These are phyloP conservation scores for Citrus trifoliata DNA, from an alignment of 345 rosid species.

Conservation along the genomic window DNA sequence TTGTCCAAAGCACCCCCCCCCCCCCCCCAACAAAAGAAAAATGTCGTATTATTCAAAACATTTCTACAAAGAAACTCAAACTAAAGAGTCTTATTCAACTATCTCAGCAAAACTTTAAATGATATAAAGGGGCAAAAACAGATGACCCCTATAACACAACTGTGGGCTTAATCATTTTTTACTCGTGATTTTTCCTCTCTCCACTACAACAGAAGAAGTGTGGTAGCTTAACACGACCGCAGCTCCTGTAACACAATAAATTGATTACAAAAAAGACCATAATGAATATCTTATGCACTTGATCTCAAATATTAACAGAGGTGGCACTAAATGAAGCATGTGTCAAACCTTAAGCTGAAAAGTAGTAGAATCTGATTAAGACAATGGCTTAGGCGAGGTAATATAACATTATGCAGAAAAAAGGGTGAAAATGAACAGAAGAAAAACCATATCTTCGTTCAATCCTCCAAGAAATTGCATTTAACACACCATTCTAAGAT, in stretches of 20 bases:
- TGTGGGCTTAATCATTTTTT: neutral
- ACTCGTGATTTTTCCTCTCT: conserved; percentile 33
- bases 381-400: neutral
- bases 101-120: neutral
- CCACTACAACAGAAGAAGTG: conserved; percentile 98
- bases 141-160: neutral
- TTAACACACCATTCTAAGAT: neutral
- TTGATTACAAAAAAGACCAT: neutral
- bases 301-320: neutral
- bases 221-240: conserved; percentile 85
- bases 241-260: conserved; percentile 49
- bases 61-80: neutral
- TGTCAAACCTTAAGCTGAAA: neutral
- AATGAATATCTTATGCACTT: too few species aligned
- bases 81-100: neutral
- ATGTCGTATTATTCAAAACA: neutral
- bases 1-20: neutral
- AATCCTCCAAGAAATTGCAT: neutral
- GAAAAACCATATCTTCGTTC: neutral
- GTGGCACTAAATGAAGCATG: neutral
- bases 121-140: neutral
- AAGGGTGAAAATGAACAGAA: neutral
- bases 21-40: too few species aligned
- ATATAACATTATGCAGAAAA: neutral
- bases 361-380: neutral